Conservation (phyloP, 2,329 filamentous ascomycete species). For the Aphanocladium album region DNA sequence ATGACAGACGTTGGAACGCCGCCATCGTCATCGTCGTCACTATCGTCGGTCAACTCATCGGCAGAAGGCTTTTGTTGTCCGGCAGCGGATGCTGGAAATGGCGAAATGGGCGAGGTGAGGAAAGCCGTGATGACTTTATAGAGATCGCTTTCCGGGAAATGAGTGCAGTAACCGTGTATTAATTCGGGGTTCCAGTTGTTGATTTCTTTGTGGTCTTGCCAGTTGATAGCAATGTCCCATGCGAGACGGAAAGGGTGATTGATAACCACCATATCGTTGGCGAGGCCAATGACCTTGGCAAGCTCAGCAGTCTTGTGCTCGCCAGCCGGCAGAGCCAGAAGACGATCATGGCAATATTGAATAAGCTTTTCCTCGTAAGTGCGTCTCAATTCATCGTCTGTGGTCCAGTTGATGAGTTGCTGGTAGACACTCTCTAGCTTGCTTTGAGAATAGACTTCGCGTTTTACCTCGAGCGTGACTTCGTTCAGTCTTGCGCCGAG, state of each 20-base stretch:
- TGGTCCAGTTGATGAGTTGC: constrained; percentile 83
- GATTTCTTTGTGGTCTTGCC: constrained; percentile 72
- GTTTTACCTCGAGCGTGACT: constrained; percentile 81
- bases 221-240: constrained; percentile 88
- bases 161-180: constrained; percentile 72
- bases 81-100: constrained; percentile 54
- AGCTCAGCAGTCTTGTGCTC: constrained; percentile 65
- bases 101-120: constrained; percentile 76
- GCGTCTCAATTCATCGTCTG: constrained; percentile 77
- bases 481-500: constrained; percentile 78
- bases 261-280: constrained; percentile 92
- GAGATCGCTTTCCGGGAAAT: constrained; percentile 81
- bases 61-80: constrained; percentile 18
- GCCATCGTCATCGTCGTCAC: constrained; percentile 55
- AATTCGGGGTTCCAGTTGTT: constrained; percentile 72
- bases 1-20: constrained; percentile 49
- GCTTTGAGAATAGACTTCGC: constrained; percentile 73
- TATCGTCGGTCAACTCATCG: constrained; percentile 45
- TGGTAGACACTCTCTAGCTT: constrained; percentile 75
- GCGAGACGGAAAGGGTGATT: constrained; percentile 85
- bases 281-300: constrained; percentile 67
- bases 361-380: constrained; percentile 88
- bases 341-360: constrained; percentile 70
- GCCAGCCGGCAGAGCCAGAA: constrained; percentile 62
- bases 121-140: constrained; percentile 78